phyloP scores from a whole-genome alignment of 2,329 filamentous ascomycete species.

The Coleophoma crateriformis region DNA sequence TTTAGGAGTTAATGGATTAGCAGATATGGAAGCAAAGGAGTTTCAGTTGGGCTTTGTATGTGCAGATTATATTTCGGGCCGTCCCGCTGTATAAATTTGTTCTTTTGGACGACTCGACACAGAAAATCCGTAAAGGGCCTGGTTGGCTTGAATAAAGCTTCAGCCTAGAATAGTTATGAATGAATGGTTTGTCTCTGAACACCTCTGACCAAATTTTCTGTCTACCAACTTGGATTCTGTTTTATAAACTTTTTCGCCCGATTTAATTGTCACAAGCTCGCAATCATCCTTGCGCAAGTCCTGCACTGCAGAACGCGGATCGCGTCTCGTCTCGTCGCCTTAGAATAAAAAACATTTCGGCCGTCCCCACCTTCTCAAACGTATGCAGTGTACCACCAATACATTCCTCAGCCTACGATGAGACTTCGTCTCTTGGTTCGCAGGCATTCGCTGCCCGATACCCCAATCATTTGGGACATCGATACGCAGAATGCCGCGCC shows the following conservation, averaged over 20 bases:
- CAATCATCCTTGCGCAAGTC: neutral
- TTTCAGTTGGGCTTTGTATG: no score
- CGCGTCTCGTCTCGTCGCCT: neutral
- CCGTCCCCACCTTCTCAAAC: neutral
- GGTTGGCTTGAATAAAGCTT: no score
- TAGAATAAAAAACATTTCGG: neutral
- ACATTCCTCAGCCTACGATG: conserved; percentile 35
- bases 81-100: no score
- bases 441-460: conserved; percentile 67
- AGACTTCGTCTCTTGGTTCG: conserved; percentile 70
- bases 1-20: conserved; percentile 1
- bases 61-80: neutral
- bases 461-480: conserved; percentile 67
- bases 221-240: no score
- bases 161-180: no score
- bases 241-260: neutral
- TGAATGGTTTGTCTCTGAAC: no score
- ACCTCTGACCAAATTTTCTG: no score
- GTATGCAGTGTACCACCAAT: neutral
- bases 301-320: neutral
- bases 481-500: conserved; percentile 41
- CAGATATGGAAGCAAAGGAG: neutral
- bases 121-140: no score
- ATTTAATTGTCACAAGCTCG: neutral
- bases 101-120: no score